A percentile compares a stretch with the other conserved stretches of the same genome.
These are phyloP conservation scores for Knoxia roxburghii DNA, from an alignment of 257 asterid genomes.

Conservation along the genomic window DNA sequence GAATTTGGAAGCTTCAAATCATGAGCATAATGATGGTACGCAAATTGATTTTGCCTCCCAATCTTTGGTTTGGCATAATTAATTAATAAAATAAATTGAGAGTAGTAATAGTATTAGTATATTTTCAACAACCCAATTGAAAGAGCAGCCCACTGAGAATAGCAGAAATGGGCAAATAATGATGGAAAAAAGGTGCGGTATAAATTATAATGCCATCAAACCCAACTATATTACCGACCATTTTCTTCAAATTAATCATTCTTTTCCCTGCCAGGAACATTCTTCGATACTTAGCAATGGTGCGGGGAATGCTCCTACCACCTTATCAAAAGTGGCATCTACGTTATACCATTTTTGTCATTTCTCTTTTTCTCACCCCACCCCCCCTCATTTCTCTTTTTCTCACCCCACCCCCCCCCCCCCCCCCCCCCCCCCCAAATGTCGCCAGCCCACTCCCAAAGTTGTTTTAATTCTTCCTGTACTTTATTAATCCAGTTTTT, in stretches of 20 bases:
- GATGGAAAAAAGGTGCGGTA: too few relatives aligned
- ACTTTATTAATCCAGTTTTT: too few relatives aligned
- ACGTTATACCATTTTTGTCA: too few relatives aligned
- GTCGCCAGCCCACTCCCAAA: too few relatives aligned
- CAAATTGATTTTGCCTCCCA: neutral
- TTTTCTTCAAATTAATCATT: neutral
- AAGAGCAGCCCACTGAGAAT: neutral
- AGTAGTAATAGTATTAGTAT: neutral
- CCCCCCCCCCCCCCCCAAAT: too few relatives aligned
- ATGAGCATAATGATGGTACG: neutral
- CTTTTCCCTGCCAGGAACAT: neutral
- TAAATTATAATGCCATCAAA: neutral
- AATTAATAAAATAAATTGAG: neutral
- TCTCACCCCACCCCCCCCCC: too few relatives aligned
- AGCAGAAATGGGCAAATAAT: too few relatives aligned
- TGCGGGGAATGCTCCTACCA: neutral
- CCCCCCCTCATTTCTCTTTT: too few relatives aligned
- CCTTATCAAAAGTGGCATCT: too few relatives aligned
- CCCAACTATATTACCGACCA: neutral
- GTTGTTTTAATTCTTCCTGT: too few relatives aligned
- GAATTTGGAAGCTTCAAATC: neutral
- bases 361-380: too few relatives aligned
- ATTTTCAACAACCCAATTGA: constrained; percentile 2
- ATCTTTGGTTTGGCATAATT: neutral
- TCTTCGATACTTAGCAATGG: neutral